A percentile compares a stretch with the other conserved stretches of the same genome.
Evolutionary conservation across 176 grass and related monocot species (phyloP).

Genomic region (Rhynchospora pubera): DNA sequence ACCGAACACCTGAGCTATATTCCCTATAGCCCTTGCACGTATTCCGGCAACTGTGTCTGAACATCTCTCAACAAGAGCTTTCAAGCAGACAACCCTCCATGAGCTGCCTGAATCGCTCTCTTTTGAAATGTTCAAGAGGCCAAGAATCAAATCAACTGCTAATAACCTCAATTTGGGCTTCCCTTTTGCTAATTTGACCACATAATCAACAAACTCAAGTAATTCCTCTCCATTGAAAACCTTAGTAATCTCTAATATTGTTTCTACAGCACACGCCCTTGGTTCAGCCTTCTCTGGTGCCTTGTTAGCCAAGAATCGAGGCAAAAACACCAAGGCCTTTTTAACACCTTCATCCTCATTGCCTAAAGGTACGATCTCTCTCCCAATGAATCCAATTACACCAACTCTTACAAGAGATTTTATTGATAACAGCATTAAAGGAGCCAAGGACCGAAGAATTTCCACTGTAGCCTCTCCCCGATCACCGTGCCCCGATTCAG

Average conservation of each 20-base stretch:
- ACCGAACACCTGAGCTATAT: slow-evolving; percentile 57
- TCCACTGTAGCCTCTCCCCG: slow-evolving; percentile 36
- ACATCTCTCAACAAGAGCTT: slow-evolving; percentile 57
- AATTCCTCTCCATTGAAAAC: slow-evolving; percentile 32
- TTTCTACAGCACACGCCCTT: slow-evolving; percentile 56
- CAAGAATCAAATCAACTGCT: slow-evolving; percentile 65
- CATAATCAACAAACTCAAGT: slow-evolving; percentile 38
- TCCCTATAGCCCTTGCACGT: slow-evolving; percentile 66
- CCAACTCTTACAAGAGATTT: slow-evolving; percentile 32
- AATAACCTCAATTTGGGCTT: slow-evolving; percentile 59
- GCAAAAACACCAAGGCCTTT: slow-evolving; percentile 53
- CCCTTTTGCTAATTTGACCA: slow-evolving; percentile 55
- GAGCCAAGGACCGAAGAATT: slow-evolving; percentile 41
- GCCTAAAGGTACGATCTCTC: slow-evolving; percentile 51
- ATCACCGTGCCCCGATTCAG: slow-evolving; percentile 39
- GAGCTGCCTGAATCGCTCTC: slow-evolving; percentile 22
- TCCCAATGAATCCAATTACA: slow-evolving; percentile 52
- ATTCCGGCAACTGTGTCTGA: slow-evolving; percentile 47
- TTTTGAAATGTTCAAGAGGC: slow-evolving; percentile 36
- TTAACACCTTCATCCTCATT: slow-evolving; percentile 46
- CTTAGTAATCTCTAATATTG: slow-evolving; percentile 52
- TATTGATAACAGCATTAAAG: slow-evolving; percentile 28
- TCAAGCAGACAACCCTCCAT: slow-evolving; percentile 50
- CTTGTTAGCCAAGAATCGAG: slow-evolving; percentile 59
- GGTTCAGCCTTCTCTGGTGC: slow-evolving; percentile 66